Base-by-base conservation (phyloP, 371 early-diverging fungal genomes). In the Apophysomyces ossiformis region DNA sequence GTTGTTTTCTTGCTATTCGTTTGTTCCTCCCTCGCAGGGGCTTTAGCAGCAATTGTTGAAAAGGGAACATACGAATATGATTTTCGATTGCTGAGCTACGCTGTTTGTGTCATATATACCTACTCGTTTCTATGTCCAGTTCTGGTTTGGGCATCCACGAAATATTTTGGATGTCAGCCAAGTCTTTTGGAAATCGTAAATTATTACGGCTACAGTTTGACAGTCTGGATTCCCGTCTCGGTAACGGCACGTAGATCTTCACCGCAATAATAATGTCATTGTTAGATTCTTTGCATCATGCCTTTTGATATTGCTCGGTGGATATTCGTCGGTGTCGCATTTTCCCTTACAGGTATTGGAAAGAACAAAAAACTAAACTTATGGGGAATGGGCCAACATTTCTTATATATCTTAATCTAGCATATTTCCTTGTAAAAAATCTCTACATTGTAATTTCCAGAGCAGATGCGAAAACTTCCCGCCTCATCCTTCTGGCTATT, bases 1-100 rank as follows among this genome's bases (percentile, higher is more conserved):
- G 94, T 96, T 32, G 90, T 98, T 15, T 95, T 97, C 69, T 70
- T 87, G 26, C 85, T 97, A 15, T 98, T 97, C 80, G 95, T 95
- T 15, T 90, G 95, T 18, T 92, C 93, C 0, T 92, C 93, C 9
- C 81, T 98, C 13, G 93, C 96, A 26, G 90, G 88, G 6, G 92
- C 93, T 12, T 87, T 98, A 54, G 87, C 87, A 38, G 89, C 92
- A 57, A 88, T 90, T 66, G 76, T 93, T 18, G 70, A 75, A 1
- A 83, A 77, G 1, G 67, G 75, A 36, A 39, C 65, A 0, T 89
- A 89, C 73, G 73, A 72, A 15, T 94, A 93, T 74, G 94, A 97
- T 69, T 89, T 97, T 69, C 84, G 89, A 8, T 74, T 90, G 58
- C 82, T 98, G 58, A 90, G 93, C 2, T 88, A 88, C 67, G 96